A percentile compares a stretch with the other conserved stretches of the same genome.
These are phyloP conservation scores for Coemansia sp. DNA, from an alignment of 192 early-diverging fungal species.

Conservation along the genomic window DNA sequence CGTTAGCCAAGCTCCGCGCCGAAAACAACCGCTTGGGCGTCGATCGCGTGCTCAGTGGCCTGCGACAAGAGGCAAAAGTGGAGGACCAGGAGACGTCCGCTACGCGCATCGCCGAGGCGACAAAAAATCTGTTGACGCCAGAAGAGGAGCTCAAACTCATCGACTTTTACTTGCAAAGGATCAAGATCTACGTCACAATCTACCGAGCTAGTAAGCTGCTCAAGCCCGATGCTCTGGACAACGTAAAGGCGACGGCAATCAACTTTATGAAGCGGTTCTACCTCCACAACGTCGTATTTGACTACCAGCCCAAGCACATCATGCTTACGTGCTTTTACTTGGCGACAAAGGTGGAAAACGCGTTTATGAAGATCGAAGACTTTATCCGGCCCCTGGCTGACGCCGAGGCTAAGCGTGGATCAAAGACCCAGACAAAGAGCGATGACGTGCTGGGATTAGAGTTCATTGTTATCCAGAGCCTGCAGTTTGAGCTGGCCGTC, in stretches of 20 bases:
- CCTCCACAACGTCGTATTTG: conserved; percentile 77
- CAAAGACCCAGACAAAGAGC: conserved; percentile 47
- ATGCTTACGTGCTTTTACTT: conserved; percentile 79
- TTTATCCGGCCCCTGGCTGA: conserved; percentile 57
- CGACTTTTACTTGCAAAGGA: conserved; percentile 44
- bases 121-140: conserved; percentile 45
- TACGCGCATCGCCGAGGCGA: conserved; percentile 42
- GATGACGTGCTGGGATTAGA: conserved; percentile 65
- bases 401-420: conserved; percentile 41
- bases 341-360: conserved; percentile 76
- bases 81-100: conserved; percentile 24
- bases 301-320: conserved; percentile 79
- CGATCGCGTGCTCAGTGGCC: conserved; percentile 60
- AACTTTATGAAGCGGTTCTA: conserved; percentile 85
- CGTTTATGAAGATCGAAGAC: conserved; percentile 72
- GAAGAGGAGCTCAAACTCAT: conserved; percentile 49
- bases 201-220: conserved; percentile 33
- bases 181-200: conserved; percentile 17
- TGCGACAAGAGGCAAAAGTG: conserved; percentile 60
- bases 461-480: conserved; percentile 69
- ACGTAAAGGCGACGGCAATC: conserved; percentile 71
- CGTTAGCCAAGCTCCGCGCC: conserved; percentile 61
- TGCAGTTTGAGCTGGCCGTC: conserved; percentile 74
- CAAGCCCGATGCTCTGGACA: conserved; percentile 32
- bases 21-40: conserved; percentile 61